Percentiles rank a stretch among this genome's conserved stretches.
Evolutionary conservation across 1,284 basidiomycete genomes (phyloP).

Genomic region (Cystobasidium pallidum): DNA sequence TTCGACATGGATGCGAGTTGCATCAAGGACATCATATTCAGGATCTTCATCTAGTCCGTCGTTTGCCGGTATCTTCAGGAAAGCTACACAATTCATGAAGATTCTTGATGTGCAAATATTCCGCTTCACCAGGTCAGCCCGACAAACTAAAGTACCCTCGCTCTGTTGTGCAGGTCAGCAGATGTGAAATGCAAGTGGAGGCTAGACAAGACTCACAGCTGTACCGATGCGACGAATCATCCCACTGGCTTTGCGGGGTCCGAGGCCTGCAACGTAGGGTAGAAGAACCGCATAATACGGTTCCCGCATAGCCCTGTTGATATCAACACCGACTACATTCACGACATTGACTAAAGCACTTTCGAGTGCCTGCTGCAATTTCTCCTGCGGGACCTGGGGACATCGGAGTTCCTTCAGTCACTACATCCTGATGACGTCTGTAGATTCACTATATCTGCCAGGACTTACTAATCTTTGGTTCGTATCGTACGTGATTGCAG

Average conservation of each 20-base stretch:
- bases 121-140: slow-evolving; percentile 79
- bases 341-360: slow-evolving; percentile 84
- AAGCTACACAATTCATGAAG: slow-evolving; percentile 86
- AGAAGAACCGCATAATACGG: slow-evolving; percentile 84
- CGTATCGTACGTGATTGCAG: slow-evolving; percentile 77
- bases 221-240: slow-evolving; percentile 79
- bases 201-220: slow-evolving; percentile 62
- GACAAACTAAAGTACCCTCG: slow-evolving; percentile 74
- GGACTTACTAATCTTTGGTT: slow-evolving; percentile 72
- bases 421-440: not conserved
- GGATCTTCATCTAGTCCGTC: slow-evolving; percentile 65
- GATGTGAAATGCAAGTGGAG: slow-evolving; percentile 48
- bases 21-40: slow-evolving; percentile 72
- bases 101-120: slow-evolving; percentile 75
- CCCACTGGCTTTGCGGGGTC: slow-evolving; percentile 88
- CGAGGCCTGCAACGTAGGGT: slow-evolving; percentile 89
- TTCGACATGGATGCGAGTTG: slow-evolving; percentile 95
- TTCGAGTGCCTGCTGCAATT: slow-evolving; percentile 79
- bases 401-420: not conserved
- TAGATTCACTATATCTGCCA: not conserved
- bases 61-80: slow-evolving; percentile 82
- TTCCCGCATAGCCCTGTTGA: slow-evolving; percentile 87
- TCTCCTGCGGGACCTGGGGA: slow-evolving; percentile 76
- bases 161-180: slow-evolving; percentile 45
- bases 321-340: slow-evolving; percentile 91